Percentiles rank a stretch among this genome's conserved stretches.
phyloP scores from a whole-genome alignment of 768 basidiomycete species.

The Gloeostereum incarnatum region DNA sequence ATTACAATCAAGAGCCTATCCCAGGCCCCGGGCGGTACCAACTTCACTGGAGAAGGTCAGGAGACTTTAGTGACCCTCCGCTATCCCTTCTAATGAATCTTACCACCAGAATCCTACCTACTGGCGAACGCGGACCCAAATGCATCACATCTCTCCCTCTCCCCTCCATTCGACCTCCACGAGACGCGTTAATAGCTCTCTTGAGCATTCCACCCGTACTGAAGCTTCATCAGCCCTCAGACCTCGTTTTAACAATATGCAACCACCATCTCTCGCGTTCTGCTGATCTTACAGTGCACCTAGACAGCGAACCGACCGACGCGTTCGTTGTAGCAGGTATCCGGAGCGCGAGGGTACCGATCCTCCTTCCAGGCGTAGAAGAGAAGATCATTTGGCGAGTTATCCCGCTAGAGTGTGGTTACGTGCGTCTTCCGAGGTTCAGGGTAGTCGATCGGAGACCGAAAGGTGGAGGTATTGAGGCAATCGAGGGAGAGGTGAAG shows the following conservation, averaged over 20 bases:
- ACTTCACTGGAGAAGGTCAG: constrained; percentile 65
- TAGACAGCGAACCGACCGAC: constrained; percentile 38
- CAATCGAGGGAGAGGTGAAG: background rate
- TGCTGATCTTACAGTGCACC: constrained; percentile 45
- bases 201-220: constrained; percentile 55
- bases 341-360: constrained; percentile 30
- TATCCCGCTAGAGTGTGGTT: constrained; percentile 42
- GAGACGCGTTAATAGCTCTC: constrained; percentile 56
- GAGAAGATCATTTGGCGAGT: constrained; percentile 33
- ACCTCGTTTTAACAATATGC: constrained; percentile 50
- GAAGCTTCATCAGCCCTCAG: constrained; percentile 50
- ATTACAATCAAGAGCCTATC: constrained; percentile 21
- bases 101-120: constrained; percentile 30
- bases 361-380: constrained; percentile 42
- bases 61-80: constrained; percentile 8
- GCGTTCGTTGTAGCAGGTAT: constrained; percentile 52
- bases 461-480: background rate
- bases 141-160: constrained; percentile 45
- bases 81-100: constrained; percentile 2
- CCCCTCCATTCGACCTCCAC: constrained; percentile 54
- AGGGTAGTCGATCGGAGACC: constrained; percentile 24
- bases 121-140: constrained; percentile 32
- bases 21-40: constrained; percentile 50
- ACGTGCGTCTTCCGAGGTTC: constrained; percentile 30
- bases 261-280: constrained; percentile 57